phyloP scores from a whole-genome alignment of 2,329 filamentous ascomycete genomes.

The Phaeosphaeriaceae sp. region DNA sequence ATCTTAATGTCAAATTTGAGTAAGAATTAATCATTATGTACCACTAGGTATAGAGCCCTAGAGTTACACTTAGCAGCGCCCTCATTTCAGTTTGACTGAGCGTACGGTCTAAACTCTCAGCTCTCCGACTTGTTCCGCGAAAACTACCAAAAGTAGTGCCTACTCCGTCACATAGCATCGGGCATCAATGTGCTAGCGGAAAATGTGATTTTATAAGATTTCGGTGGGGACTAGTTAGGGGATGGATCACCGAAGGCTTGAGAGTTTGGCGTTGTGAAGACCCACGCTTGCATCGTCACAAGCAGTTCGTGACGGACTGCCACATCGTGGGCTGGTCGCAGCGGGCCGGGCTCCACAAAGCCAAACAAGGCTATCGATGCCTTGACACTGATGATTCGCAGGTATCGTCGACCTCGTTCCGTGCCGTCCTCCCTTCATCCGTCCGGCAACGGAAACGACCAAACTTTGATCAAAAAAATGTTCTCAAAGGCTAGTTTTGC shows the following conservation, averaged over 20 bases:
- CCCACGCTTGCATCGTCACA: conserved; percentile 7
- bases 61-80: too few relatives aligned
- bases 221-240: neutral
- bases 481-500: neutral
- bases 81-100: too few relatives aligned
- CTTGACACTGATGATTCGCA: conserved; percentile 33
- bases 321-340: conserved; percentile 11
- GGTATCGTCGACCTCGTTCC: conserved; percentile 27
- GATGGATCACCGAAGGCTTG: neutral
- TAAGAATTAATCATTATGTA: too few relatives aligned
- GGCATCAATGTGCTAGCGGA: neutral
- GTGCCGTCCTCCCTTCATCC: conserved; percentile 38
- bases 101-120: too few relatives aligned
- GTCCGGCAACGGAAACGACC: conserved; percentile 24
- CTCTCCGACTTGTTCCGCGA: neutral
- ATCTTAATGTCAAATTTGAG: too few relatives aligned
- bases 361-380: conserved; percentile 14
- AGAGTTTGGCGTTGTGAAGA: neutral
- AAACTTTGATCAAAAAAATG: conserved; percentile 13
- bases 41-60: too few relatives aligned
- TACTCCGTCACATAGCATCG: neutral
- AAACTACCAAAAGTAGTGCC: neutral
- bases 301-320: conserved; percentile 16
- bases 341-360: conserved; percentile 35
- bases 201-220: neutral